Percentiles rank a stretch among this genome's conserved stretches.
Evolutionary conservation across 73 alveolate genomes (phyloP).

Genomic region (Effrenium voratum): DNA sequence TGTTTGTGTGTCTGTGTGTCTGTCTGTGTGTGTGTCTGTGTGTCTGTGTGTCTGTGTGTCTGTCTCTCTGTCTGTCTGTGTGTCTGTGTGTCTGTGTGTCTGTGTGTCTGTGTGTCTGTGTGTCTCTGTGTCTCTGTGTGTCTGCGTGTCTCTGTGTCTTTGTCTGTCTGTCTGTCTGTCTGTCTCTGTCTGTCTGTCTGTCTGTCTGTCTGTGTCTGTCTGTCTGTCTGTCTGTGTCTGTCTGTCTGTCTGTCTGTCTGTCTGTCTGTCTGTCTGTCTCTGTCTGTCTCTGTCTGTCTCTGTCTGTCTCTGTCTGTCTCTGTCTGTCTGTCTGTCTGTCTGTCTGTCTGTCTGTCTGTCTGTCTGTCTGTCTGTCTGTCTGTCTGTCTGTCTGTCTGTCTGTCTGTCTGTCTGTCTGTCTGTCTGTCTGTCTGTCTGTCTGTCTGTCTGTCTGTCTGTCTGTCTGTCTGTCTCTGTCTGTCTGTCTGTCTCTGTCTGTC

Average conservation of each 20-base stretch:
- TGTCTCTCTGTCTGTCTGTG: neutral
- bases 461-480: conserved; percentile 33
- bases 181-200: neutral
- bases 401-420: conserved; percentile 32
- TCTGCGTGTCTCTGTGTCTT: neutral
- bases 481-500: neutral
- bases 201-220: neutral
- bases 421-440: conserved; percentile 42
- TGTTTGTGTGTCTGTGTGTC: neutral
- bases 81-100: neutral
- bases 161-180: neutral
- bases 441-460: conserved; percentile 23
- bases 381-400: conserved; percentile 11
- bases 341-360: neutral
- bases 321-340: neutral
- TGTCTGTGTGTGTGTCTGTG: neutral
- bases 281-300: conserved; percentile 11
- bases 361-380: neutral
- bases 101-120: neutral
- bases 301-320: neutral
- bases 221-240: conserved; percentile 36
- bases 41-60: neutral
- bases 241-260: neutral
- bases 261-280: neutral
- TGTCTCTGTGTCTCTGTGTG: neutral